Percentiles rank a stretch among this genome's conserved stretches.
Conservation (phyloP, 192 early-diverging fungal genomes). For the Rhizophagus clarus region DNA sequence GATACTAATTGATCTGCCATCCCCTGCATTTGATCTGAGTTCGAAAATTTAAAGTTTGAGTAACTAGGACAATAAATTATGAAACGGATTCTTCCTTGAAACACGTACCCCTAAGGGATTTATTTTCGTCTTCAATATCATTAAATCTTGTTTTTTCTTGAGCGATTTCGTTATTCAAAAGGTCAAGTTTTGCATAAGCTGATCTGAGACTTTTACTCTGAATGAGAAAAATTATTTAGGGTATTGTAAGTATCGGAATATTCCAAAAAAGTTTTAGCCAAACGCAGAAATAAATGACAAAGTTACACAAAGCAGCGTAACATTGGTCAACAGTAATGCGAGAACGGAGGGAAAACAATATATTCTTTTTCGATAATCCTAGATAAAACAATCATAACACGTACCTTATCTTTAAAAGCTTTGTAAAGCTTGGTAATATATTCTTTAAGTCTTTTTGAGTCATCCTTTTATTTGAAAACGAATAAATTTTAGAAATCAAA, state of each 20-base stretch:
- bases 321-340: background rate
- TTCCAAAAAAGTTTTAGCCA: background rate
- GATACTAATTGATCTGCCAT: slow-evolving; percentile 25
- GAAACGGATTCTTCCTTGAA: background rate
- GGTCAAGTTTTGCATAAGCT: slow-evolving; percentile 30
- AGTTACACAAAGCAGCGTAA: background rate
- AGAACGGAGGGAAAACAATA: background rate
- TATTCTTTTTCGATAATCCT: background rate
- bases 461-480: slow-evolving; percentile 7
- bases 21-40: slow-evolving; percentile 30
- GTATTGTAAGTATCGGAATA: background rate
- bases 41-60: background rate
- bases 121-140: slow-evolving; percentile 35
- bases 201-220: slow-evolving; percentile 21
- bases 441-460: slow-evolving; percentile 28
- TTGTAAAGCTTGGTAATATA: slow-evolving; percentile 27
- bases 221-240: background rate
- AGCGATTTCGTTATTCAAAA: slow-evolving; percentile 24
- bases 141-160: slow-evolving; percentile 26
- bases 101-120: slow-evolving; percentile 28
- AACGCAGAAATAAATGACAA: background rate
- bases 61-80: too few relatives aligned
- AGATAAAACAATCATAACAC: background rate
- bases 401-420: slow-evolving; percentile 25
- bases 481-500: background rate